phyloP scores from a whole-genome alignment of 139 green algal genomes.

The Zygnema cylindricum region DNA sequence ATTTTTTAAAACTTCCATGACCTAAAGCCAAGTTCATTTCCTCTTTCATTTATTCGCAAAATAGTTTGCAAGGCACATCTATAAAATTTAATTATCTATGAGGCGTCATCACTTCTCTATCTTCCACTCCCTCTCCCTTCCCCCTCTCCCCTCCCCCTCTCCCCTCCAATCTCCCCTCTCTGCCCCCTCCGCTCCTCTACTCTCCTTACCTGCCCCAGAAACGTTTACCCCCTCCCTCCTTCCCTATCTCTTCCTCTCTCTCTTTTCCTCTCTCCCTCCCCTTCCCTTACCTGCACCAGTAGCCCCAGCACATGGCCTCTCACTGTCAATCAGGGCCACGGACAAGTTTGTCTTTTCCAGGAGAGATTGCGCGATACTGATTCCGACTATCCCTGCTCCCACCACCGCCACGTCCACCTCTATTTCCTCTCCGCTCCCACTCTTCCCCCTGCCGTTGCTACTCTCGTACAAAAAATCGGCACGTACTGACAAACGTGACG shows the following conservation, averaged over 20 bases:
- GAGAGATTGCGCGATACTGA: slow-evolving; percentile 42
- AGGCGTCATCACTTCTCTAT: neutral
- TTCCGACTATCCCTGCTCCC: slow-evolving; percentile 38
- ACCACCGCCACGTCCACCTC: slow-evolving; percentile 50
- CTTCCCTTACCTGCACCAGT: slow-evolving; percentile 41
- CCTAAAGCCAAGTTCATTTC: neutral
- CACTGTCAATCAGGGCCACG: slow-evolving; percentile 42
- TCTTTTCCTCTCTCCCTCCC: neutral
- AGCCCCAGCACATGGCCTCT: slow-evolving; percentile 35
- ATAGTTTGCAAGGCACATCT: too few relatives aligned
- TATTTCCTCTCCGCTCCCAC: neutral
- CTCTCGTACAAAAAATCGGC: neutral
- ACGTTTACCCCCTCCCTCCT: neutral
- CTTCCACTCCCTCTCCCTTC: neutral
- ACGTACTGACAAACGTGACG: too few relatives aligned
- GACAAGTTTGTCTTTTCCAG: neutral
- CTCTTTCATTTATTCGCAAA: too few relatives aligned
- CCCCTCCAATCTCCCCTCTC: neutral
- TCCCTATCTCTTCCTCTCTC: neutral
- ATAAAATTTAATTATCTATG: too few relatives aligned
- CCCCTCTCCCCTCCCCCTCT: neutral
- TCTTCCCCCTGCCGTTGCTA: neutral
- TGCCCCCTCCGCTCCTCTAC: neutral
- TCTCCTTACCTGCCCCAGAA: too few relatives aligned
- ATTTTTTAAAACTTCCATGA: too few relatives aligned